Base-by-base conservation (phyloP, 768 basidiomycete genomes). In the Amanita pseudoporphyria region DNA sequence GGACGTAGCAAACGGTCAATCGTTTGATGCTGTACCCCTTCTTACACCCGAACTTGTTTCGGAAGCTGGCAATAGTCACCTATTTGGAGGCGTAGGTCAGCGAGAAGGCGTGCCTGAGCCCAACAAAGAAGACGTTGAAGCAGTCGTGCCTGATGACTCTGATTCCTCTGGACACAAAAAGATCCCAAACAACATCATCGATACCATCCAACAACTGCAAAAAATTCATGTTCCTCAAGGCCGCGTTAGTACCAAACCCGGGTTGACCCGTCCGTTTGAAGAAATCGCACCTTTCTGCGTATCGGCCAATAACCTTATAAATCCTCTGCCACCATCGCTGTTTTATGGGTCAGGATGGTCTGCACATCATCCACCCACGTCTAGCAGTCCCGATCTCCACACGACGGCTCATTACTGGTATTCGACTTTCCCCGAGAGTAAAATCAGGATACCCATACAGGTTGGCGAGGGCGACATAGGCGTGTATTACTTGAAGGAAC, bases 241-340 rank as follows among this genome's bases (percentile, higher is more conserved):
- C 28, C 76, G 89, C 7, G 83, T 97, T 63, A 77, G 75, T 51
- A 78, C 80, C 5, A 78, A 76, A 2, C 87, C 87, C 2, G 56
- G 62, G 14, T 14, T 31, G 13, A 21, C 21, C 21, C 39, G 40
- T 9, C 13, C 28, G 7, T 95, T 86, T 64, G 79, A 87, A 62
- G 96, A 98, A 65, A 79, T 95, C 45, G 75, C 81, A 33, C 96
- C 95, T 6, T 92, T 76, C 69, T 98, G 96, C 64, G 92, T 90
- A 0, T 85, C 84, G 18, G 96, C 96, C n/a, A 95, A 97, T 65
- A 94, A 99, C 63, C 73, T 98, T 45, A 90, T 99, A 65, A 97
- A 98, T 68, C 96, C 96, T 1, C 74, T 98, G 0, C 95, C 95
- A n/a, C 81, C 84, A 0, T 89, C 88, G 26, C 68, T 97, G 57